These are phyloP conservation scores for Xylaria telfairii DNA, from an alignment of 495 filamentous ascomycete genomes.

Conservation along the genomic window DNA sequence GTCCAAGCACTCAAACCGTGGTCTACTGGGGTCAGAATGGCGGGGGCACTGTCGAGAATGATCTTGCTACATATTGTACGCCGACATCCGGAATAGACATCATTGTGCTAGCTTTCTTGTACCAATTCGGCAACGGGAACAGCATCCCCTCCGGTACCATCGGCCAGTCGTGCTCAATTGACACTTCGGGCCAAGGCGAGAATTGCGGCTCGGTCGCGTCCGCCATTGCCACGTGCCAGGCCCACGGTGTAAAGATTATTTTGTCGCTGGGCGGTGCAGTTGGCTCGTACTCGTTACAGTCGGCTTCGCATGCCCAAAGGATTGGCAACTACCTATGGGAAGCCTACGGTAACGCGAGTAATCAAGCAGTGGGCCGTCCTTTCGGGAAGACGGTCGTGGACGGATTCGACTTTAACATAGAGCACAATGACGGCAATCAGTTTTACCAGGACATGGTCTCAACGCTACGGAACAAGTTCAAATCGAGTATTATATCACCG, in stretches of 20 bases:
- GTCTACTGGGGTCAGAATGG: conserved; percentile 56
- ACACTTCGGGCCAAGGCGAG: conserved; percentile 38
- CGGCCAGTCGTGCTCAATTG: conserved; percentile 48
- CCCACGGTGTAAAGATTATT: conserved; percentile 56
- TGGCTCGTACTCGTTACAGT: conserved; percentile 48
- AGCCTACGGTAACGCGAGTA: conserved; percentile 54
- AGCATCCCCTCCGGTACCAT: conserved; percentile 46
- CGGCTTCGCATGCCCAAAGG: conserved; percentile 45
- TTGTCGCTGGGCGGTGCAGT: conserved; percentile 56
- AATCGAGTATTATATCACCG: conserved; percentile 61
- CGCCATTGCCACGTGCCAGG: conserved; percentile 58
- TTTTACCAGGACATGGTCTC: conserved; percentile 50
- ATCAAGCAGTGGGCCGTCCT: conserved; percentile 44
- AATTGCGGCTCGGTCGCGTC: conserved; percentile 53
- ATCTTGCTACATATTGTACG: conserved; percentile 49
- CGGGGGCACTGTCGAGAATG: conserved; percentile 47
- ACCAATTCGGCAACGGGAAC: conserved; percentile 45
- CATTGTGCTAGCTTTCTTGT: conserved; percentile 61
- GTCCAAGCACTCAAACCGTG: conserved; percentile 44
- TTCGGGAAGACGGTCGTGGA: conserved; percentile 59
- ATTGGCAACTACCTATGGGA: conserved; percentile 62
- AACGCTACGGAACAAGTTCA: conserved; percentile 53
- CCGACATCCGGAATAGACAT: conserved; percentile 51
- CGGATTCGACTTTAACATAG: conserved; percentile 67
- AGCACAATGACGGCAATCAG: conserved; percentile 48